These are phyloP conservation scores for Zarea fungicola DNA, from an alignment of 2,329 filamentous ascomycete species.

Conservation along the genomic window DNA sequence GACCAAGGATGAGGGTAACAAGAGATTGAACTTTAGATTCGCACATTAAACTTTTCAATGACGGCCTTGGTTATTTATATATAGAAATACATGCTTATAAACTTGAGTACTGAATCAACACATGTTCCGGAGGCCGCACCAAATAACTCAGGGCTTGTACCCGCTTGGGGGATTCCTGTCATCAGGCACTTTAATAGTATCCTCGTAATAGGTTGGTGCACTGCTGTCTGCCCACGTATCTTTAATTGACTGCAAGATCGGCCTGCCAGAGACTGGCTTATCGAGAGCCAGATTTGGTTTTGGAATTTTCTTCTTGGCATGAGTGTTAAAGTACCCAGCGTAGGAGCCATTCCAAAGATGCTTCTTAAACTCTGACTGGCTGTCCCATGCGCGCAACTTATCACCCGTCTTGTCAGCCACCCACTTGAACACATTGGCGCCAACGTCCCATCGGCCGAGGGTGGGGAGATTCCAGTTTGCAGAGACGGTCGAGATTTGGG, in stretches of 20 bases:
- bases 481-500: conserved; percentile 56
- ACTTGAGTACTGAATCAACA: too few relatives aligned
- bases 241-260: conserved; percentile 32
- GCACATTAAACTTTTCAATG: conserved; percentile 39
- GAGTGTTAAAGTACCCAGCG: conserved; percentile 40
- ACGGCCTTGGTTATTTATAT: too few relatives aligned
- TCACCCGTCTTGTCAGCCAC: conserved; percentile 59
- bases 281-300: too few relatives aligned
- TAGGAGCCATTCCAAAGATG: conserved; percentile 51
- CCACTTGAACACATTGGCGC: conserved; percentile 60
- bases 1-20: conserved; percentile 44
- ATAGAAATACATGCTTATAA: too few relatives aligned
- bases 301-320: too few relatives aligned
- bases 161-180: conserved; percentile 23
- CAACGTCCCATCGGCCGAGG: conserved; percentile 66
- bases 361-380: conserved; percentile 29
- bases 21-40: conserved; percentile 47
- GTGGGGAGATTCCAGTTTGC: conserved; percentile 67
- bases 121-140: too few relatives aligned
- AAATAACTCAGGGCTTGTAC: too few relatives aligned
- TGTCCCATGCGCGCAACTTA: conserved; percentile 33
- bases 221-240: conserved; percentile 15
- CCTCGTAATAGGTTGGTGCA: not conserved
- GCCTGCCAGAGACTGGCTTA: conserved; percentile 25
- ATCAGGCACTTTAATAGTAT: not conserved